Evolutionary conservation across 1,284 basidiomycete genomes (phyloP), one percentile per base, ranked within the genome.

Genomic region (Papiliotrema nemorosa): DNA sequence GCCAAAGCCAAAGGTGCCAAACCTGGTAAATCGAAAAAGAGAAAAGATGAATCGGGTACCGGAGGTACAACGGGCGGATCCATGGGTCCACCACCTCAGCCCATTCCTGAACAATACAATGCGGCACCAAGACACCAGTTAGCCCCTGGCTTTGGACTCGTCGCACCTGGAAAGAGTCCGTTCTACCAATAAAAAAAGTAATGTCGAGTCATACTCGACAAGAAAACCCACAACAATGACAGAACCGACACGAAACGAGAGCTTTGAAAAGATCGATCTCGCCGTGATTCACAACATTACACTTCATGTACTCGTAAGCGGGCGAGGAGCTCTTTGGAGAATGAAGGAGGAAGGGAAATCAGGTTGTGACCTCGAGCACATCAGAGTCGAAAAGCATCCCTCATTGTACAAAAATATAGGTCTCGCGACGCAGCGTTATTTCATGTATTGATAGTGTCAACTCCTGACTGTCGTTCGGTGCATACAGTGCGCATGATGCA

Each of bases 81-180:
- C 16, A 53, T 59, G 50, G 46, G 52, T 43, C 53, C 57, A 7
- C 50, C 49, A 3, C 46, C 50, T 5, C 5, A 46, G 13, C 34
- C 49, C 20, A 35, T 20, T 21, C 56, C 54, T 5, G 60, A 62
- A 14, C 54, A 59, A 18, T 59, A 48, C 36, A 55, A 49, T 22
- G 64, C 63, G 22, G 64, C 66, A 14, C 69, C 69, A 26, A 37
- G 63, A 46, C 69, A 69, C 59, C 69, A 71, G 42, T 49, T 68
- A 16, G 58, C 66, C 18, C 64, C 66, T 6, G 69, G 66, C 6
- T 71, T 71, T 42, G 69, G 67, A n/a, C 46, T 63, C 22, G 54
- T 67, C 9, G 44, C 58, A 3, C 60, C 64, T 6, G 54, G 57
- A 13, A 44, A 52, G 42, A 47, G 44, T 25, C 53, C 53, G 3